Conservation (phyloP, 176 grass and related monocot genomes). For the Carex scoparia region DNA sequence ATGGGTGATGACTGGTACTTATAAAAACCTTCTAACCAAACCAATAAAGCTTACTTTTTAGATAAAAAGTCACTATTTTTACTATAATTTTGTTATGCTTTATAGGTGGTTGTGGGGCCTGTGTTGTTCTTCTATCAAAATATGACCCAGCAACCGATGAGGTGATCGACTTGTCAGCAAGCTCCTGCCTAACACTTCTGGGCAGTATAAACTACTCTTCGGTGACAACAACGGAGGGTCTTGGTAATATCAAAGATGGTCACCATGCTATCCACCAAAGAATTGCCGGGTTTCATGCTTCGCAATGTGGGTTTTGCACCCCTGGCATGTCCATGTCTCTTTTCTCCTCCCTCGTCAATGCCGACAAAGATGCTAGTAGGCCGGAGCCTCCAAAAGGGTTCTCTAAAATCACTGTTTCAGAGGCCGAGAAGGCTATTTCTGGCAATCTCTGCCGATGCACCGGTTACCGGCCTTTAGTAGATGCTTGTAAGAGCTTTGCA, state of each 20-base stretch:
- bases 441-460: conserved; percentile 78
- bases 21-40: neutral
- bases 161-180: conserved; percentile 52
- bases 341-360: conserved; percentile 65
- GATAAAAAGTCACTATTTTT: neutral
- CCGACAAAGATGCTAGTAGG: conserved; percentile 51
- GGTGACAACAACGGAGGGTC: conserved; percentile 65
- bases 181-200: conserved; percentile 68
- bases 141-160: conserved; percentile 50
- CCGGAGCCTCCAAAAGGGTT: conserved; percentile 56
- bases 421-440: conserved; percentile 57
- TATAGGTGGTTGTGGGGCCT: conserved; percentile 70
- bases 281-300: conserved; percentile 75
- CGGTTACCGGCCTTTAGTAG: conserved; percentile 62
- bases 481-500: conserved; percentile 86
- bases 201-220: conserved; percentile 64
- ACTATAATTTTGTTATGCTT: neutral
- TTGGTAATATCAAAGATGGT: conserved; percentile 49
- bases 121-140: conserved; percentile 62
- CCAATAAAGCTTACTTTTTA: neutral
- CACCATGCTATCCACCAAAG: conserved; percentile 68
- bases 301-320: conserved; percentile 82
- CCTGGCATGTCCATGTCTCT: conserved; percentile 93
- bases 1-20: neutral
- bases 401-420: conserved; percentile 50